Base-by-base conservation (phyloP, 2,329 filamentous ascomycete genomes). In the Neoarthrinium moseri region DNA sequence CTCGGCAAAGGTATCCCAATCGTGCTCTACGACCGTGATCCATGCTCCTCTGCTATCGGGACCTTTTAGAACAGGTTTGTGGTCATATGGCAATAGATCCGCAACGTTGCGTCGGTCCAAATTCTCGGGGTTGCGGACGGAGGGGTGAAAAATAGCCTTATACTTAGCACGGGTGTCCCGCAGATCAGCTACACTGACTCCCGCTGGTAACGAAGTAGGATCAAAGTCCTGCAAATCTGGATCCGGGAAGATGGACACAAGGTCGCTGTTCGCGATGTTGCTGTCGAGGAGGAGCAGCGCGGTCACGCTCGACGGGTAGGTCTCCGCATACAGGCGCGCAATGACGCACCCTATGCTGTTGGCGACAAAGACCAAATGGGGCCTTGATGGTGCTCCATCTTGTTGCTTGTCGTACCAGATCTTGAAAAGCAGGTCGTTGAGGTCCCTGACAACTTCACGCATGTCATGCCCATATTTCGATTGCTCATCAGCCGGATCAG, bases 221-320 rank as follows among this genome's bases (percentile, higher is more conserved):
- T 78, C 67, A 51, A 81, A 81, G 4, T 46, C 63, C 1, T 66
- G 49, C 0, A 62, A 64, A 45, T 80, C 76, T 0, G 79, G 77
- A 50, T 83, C 71, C 0, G 80, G 79, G 56, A 78, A 79, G 4
- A 81, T 50, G 5, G 72, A 74, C 2, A 78, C 70, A 23, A 78
- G 75, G 52, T 83, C 74, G 0, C 72, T 72, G 55, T 82, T 78
- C 13, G 79, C 75, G 57, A 83, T 73, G 51, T 80, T 75, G 27
- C 73, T 78, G 56, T 83, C 80, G 2, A 84, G 71, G 7, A 82
- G 69, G 1, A 83, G 26, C 3, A 75, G 59, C 0, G 65, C 77
- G 0, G 67, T 63, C 0, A 78, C 71, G 0, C 63, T 66, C 3
- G 68, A 65, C 0, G 74, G 71, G 42, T 78, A 70, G 1, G 60